Percentiles rank a stretch among this genome's conserved stretches.
Conservation (phyloP, 192 early-diverging fungal species). For the Rhizoclosmatium globosum region DNA sequence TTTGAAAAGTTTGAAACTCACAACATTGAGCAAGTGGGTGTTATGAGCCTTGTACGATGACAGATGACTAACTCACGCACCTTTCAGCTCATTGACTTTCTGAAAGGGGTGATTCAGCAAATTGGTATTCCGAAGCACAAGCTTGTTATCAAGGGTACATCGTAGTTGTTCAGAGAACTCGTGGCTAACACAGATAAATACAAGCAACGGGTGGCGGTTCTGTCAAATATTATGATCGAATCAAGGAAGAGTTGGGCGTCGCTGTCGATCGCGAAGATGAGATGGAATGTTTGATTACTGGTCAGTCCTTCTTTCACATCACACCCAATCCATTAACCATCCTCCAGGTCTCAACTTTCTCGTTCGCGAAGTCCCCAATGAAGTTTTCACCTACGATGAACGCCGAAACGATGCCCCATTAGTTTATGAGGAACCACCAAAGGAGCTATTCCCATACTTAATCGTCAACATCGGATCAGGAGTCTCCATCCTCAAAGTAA, state of each 20-base stretch:
- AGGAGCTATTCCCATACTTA: constrained; percentile 89
- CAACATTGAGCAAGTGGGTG: constrained; percentile 73
- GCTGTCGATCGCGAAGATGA: constrained; percentile 88
- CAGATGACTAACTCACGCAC: not conserved
- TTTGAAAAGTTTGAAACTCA: constrained; percentile 96
- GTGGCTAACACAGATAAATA: constrained; percentile 48
- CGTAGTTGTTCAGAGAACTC: not conserved
- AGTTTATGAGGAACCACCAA: constrained; percentile 63
- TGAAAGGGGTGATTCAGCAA: constrained; percentile 69
- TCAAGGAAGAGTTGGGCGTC: constrained; percentile 73
- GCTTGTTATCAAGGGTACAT: constrained; percentile 42
- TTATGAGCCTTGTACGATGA: not conserved
- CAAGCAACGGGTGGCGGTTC: constrained; percentile 92
- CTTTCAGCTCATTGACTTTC: constrained; percentile 78
- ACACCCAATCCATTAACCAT: not conserved
- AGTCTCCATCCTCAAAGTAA: constrained; percentile 95
- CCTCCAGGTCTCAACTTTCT: constrained; percentile 85
- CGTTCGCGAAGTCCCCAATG: constrained; percentile 89
- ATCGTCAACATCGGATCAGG: constrained; percentile 98
- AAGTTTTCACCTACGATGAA: constrained; percentile 93
- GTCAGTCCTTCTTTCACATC: not conserved
- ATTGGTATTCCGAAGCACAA: constrained; percentile 40
- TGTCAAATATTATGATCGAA: constrained; percentile 76
- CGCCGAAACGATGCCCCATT: constrained; percentile 63
- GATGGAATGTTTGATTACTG: constrained; percentile 78